Conservation (phyloP, 2,329 filamentous ascomycete genomes). For the Septoria petroselini region DNA sequence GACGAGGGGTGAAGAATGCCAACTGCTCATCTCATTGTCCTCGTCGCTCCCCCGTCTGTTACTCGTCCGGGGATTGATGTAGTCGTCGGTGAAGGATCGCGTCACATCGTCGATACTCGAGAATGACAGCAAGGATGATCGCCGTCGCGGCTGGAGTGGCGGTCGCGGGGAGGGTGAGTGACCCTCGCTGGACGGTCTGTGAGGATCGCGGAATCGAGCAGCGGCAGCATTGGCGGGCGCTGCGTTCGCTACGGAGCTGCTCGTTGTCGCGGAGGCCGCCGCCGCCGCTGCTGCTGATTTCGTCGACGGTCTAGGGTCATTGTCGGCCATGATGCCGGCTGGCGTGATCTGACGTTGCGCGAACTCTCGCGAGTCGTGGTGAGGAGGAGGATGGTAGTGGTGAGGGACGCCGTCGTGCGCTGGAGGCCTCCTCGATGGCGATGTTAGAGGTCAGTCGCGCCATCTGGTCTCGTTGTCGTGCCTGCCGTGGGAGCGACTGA, state of each 20-base stretch:
- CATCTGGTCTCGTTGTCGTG: too few species aligned
- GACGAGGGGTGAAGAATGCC: constrained; percentile 76
- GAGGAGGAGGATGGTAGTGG: too few species aligned
- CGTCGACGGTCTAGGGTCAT: constrained; percentile 1
- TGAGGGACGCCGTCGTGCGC: too few species aligned
- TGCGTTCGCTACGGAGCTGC: constrained; percentile 2
- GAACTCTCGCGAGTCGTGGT: constrained; percentile 1
- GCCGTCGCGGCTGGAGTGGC: constrained; percentile 50
- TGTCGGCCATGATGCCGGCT: constrained; percentile 14
- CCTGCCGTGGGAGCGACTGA: too few species aligned
- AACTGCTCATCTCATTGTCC: constrained; percentile 59
- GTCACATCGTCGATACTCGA: constrained; percentile 66
- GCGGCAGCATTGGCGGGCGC: constrained; percentile 18
- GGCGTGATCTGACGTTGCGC: constrained; percentile 8
- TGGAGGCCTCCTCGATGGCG: too few species aligned
- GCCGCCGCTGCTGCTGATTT: constrained; percentile 6
- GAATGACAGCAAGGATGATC: constrained; percentile 77
- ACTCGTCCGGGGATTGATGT: constrained; percentile 53
- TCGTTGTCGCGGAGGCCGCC: constrained; percentile 11
- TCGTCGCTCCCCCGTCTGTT: constrained; percentile 38
- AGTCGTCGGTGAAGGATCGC: constrained; percentile 65
- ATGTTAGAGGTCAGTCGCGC: too few species aligned
- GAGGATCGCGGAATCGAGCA: constrained; percentile 24
- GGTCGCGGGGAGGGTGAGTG: constrained; percentile 27
- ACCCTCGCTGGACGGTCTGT: constrained; percentile 21